A percentile compares a stretch with the other conserved stretches of the same genome.
phyloP scores from a whole-genome alignment of 108 stramenopile genomes.

The Skeletonema tropicum region DNA sequence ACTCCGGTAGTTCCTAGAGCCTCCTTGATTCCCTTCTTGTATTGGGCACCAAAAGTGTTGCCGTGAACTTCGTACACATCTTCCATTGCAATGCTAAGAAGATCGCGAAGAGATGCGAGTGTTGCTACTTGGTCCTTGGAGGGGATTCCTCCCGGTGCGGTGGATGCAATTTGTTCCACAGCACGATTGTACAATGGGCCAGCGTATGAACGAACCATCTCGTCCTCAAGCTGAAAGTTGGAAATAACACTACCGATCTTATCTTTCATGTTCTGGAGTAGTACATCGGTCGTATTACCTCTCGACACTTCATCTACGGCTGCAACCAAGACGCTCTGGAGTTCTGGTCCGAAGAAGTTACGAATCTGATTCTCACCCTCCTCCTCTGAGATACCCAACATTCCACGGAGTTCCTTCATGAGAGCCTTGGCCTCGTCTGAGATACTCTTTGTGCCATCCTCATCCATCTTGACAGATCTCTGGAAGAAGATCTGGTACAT shows the following conservation, averaged over 20 bases:
- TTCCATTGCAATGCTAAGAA: conserved; percentile 59
- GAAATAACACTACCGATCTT: conserved; percentile 55
- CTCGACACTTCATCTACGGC: conserved; percentile 70
- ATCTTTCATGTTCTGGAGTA: conserved; percentile 70
- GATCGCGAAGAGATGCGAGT: conserved; percentile 59
- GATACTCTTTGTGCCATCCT: conserved; percentile 55
- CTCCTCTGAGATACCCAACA: conserved; percentile 72
- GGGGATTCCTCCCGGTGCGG: conserved; percentile 74
- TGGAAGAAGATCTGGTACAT: conserved; percentile 77
- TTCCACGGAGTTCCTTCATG: conserved; percentile 61
- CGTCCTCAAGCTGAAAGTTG: conserved; percentile 62
- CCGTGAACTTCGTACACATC: conserved; percentile 62
- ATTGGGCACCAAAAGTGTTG: conserved; percentile 71
- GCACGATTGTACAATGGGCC: conserved; percentile 70
- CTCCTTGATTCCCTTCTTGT: conserved; percentile 81
- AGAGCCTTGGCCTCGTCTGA: conserved; percentile 60
- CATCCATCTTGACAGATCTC: conserved; percentile 59
- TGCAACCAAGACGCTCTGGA: conserved; percentile 58
- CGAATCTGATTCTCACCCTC: conserved; percentile 66
- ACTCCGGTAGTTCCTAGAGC: conserved; percentile 88
- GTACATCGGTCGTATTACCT: conserved; percentile 65
- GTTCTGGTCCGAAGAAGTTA: conserved; percentile 76
- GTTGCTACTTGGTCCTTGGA: conserved; percentile 63
- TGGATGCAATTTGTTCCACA: conserved; percentile 40
- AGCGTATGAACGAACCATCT: conserved; percentile 64